These are phyloP conservation scores for Talaromyces sp. DNA, from an alignment of 2,329 filamentous ascomycete species.

Conservation along the genomic window DNA sequence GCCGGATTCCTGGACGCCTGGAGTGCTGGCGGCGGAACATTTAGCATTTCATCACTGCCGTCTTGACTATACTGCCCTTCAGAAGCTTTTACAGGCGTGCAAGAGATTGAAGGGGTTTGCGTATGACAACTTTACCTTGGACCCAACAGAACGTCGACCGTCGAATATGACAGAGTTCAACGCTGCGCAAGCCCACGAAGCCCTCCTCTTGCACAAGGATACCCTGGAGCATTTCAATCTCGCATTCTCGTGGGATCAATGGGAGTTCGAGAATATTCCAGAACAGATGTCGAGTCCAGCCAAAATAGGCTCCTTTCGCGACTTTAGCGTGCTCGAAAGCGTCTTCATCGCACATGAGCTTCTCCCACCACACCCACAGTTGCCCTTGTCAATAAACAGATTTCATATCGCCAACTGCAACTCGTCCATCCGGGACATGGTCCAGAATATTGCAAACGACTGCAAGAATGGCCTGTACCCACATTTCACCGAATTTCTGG, in stretches of 20 bases:
- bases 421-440: conserved; percentile 24
- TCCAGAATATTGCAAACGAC: conserved; percentile 25
- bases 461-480: conserved; percentile 25
- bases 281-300: conserved; percentile 9
- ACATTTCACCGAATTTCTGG: conserved; percentile 20
- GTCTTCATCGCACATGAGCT: conserved; percentile 24
- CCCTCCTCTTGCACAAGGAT: conserved; percentile 25
- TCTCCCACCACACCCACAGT: conserved; percentile 27
- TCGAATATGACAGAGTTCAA: conserved; percentile 20
- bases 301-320: conserved; percentile 25
- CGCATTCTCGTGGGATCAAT: conserved; percentile 17
- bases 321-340: conserved; percentile 25
- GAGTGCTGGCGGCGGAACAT: conserved; percentile 15
- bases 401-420: conserved; percentile 28
- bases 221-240: conserved; percentile 23
- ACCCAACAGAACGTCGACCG: background rate
- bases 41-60: conserved; percentile 20
- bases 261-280: background rate
- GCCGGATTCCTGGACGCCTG: conserved; percentile 19
- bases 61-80: conserved; percentile 19
- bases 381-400: conserved; percentile 22
- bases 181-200: conserved; percentile 22
- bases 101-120: conserved; percentile 22
- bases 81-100: conserved; percentile 22
- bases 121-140: conserved; percentile 21